Conservation (phyloP, 1,139 yeast genomes). For the Pichia sp. region DNA sequence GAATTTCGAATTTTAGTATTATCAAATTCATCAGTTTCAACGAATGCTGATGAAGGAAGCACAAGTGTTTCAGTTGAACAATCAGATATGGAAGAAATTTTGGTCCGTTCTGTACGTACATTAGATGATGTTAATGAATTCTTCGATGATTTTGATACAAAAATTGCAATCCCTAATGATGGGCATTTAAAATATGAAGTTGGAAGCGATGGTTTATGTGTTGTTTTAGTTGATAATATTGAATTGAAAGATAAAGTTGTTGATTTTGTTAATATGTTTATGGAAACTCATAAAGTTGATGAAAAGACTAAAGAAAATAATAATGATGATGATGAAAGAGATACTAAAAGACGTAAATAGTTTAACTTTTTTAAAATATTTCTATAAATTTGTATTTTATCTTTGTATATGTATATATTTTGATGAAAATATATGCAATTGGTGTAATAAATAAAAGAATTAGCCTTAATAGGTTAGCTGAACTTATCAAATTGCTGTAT, state of each 20-base stretch:
- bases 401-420: not conserved
- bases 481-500: too few species aligned
- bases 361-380: not conserved
- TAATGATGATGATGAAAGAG: conserved; percentile 12
- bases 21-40: conserved; percentile 8
- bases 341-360: conserved; percentile 15
- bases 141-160: conserved; percentile 56
- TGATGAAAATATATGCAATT: too few species aligned
- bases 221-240: conserved; percentile 42
- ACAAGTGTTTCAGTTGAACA: conserved; percentile 27
- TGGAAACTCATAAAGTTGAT: conserved; percentile 4
- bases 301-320: conserved; percentile 10
- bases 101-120: conserved; percentile 26
- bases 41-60: conserved; percentile 7
- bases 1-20: conserved; percentile 27
- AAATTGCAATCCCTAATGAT: conserved; percentile 59
- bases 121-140: conserved; percentile 43
- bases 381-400: not conserved
- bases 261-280: conserved; percentile 22
- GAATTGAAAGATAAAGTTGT: conserved; percentile 21
- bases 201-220: conserved; percentile 65
- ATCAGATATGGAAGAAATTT: conserved; percentile 49
- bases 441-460: not conserved
- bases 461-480: too few species aligned
- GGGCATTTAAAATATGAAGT: conserved; percentile 64